phyloP scores from a whole-genome alignment of 2,329 filamentous ascomycete genomes.

The Cryphonectria radicalis region DNA sequence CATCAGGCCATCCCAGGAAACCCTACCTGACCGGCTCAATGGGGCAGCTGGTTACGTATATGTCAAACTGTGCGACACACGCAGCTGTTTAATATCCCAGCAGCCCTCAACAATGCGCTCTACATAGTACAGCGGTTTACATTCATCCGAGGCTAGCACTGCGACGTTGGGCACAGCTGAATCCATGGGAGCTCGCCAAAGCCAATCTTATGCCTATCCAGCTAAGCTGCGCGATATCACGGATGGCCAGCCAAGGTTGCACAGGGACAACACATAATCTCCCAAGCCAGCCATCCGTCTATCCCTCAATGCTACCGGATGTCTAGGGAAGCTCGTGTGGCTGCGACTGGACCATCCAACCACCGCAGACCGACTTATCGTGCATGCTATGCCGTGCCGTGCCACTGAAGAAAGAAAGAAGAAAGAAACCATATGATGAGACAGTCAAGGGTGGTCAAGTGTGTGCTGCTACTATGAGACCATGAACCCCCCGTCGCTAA shows the following conservation, averaged over 20 bases:
- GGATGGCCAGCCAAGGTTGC: background rate
- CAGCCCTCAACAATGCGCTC: constrained; percentile 20
- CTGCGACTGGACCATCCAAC: background rate
- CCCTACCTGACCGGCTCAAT: background rate
- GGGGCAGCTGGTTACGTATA: background rate
- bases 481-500: constrained; percentile 17
- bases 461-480: constrained; percentile 16
- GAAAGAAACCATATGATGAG: too few species aligned
- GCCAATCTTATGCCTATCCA: background rate
- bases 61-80: constrained; percentile 11
- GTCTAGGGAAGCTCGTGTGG: background rate
- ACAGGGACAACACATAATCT: constrained; percentile 6
- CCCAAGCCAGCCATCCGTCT: background rate
- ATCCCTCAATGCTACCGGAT: background rate
- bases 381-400: constrained; percentile 15
- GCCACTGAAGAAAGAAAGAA: background rate
- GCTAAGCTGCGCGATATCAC: background rate
- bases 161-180: constrained; percentile 19
- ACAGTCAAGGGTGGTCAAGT: too few species aligned
- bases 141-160: constrained; percentile 20
- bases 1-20: constrained; percentile 10
- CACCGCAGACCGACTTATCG: constrained; percentile 8
- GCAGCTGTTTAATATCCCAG: constrained; percentile 3
- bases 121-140: constrained; percentile 7
- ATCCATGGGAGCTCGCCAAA: background rate